Conservation (phyloP, 768 basidiomycete species). For the Ramaria sp. region DNA sequence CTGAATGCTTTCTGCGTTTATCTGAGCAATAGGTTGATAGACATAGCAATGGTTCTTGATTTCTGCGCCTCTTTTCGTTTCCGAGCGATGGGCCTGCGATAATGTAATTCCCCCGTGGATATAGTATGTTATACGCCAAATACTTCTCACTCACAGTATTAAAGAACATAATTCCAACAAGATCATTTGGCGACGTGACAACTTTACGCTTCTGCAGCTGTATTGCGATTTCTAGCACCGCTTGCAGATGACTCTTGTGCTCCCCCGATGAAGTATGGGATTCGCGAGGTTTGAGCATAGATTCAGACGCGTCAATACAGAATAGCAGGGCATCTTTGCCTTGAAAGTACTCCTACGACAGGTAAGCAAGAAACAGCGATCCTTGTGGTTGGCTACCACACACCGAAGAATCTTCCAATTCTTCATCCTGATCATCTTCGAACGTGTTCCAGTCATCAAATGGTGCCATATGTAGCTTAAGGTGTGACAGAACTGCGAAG, state of each 20-base stretch:
- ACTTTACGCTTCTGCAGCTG: slow-evolving; percentile 88
- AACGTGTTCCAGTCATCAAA: slow-evolving; percentile 76
- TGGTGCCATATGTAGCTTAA: slow-evolving; percentile 37
- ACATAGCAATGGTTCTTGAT: slow-evolving; percentile 62
- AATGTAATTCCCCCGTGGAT: not conserved
- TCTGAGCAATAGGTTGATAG: slow-evolving; percentile 64
- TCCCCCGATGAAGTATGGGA: slow-evolving; percentile 53
- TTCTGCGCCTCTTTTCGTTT: slow-evolving; percentile 35
- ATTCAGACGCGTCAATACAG: slow-evolving; percentile 86
- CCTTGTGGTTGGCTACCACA: slow-evolving; percentile 11
- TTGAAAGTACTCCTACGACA: slow-evolving; percentile 43
- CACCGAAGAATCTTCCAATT: slow-evolving; percentile 62
- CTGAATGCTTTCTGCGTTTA: slow-evolving; percentile 76
- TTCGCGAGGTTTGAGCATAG: slow-evolving; percentile 70
- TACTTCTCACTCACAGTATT: slow-evolving; percentile 59
- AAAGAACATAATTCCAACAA: slow-evolving; percentile 83
- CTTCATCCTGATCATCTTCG: slow-evolving; percentile 76
- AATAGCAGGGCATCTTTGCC: slow-evolving; percentile 86
- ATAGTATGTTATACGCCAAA: too few relatives aligned
- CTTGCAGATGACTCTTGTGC: slow-evolving; percentile 65
- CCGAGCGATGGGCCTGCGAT: slow-evolving; percentile 20
- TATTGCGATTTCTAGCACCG: slow-evolving; percentile 73
- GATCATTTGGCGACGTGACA: slow-evolving; percentile 77
- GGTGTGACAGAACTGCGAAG: not conserved
- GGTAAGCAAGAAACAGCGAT: not conserved